phyloP scores from a whole-genome alignment of 306 rosid species.

The Aeschynomene evenia region DNA sequence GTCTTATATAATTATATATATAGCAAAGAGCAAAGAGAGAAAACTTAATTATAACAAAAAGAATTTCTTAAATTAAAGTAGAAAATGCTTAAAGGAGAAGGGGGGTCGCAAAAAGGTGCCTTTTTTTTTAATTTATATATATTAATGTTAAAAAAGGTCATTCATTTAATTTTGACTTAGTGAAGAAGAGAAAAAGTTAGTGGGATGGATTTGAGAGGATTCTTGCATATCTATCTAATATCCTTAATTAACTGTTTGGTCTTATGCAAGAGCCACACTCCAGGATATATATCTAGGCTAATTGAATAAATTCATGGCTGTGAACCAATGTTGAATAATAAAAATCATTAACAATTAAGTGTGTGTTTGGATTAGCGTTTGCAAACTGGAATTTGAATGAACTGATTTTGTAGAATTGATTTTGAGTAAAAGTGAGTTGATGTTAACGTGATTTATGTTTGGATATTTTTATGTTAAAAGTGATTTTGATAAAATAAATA shows the following conservation, averaged over 20 bases:
- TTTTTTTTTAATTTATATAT: too few species aligned
- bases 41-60: background rate
- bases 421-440: too few species aligned
- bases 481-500: too few species aligned
- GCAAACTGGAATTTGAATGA: too few species aligned
- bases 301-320: conserved; percentile 13
- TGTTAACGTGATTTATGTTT: too few species aligned
- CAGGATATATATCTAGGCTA: background rate
- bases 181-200: conserved; percentile 21
- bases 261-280: conserved; percentile 24
- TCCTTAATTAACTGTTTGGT: conserved; percentile 10
- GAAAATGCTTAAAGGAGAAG: background rate
- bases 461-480: too few species aligned
- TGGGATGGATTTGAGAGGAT: conserved; percentile 14
- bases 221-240: conserved; percentile 16
- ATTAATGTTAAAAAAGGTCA: conserved; percentile 8
- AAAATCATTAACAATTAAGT: background rate
- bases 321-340: background rate
- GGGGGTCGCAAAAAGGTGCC: background rate
- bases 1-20: background rate
- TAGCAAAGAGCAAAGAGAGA: background rate
- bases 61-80: background rate
- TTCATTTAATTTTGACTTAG: conserved; percentile 27
- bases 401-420: too few species aligned
- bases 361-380: too few species aligned